Conservation (phyloP, 257 asterid genomes). For the Capsicum pubescens region DNA sequence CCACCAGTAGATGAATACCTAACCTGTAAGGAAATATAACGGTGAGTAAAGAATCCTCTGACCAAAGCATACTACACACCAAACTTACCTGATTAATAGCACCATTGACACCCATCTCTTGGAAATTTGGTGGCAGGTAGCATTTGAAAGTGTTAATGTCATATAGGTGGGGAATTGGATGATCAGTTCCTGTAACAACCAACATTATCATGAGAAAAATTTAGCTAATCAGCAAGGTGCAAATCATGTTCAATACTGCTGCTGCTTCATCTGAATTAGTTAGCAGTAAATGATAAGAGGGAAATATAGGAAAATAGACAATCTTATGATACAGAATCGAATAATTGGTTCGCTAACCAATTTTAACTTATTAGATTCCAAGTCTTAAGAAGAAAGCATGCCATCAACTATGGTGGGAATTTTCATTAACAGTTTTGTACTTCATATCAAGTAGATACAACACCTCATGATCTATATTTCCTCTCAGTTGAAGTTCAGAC, state of each 20-base stretch:
- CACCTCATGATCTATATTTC: neutral
- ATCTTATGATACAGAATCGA: neutral
- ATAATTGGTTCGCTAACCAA: slow-evolving; percentile 17
- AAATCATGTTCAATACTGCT: neutral
- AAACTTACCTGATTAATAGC: slow-evolving; percentile 77
- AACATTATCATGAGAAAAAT: slow-evolving; percentile 2
- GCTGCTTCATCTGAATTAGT: slow-evolving; percentile 20
- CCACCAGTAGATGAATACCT: slow-evolving; percentile 78
- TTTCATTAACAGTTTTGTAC: neutral
- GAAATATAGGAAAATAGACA: neutral
- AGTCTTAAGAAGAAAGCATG: neutral
- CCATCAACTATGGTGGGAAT: neutral
- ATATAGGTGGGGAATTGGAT: slow-evolving; percentile 73
- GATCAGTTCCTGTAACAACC: slow-evolving; percentile 76
- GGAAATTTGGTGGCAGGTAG: slow-evolving; percentile 69
- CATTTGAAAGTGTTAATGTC: slow-evolving; percentile 86
- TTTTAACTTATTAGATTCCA: slow-evolving; percentile 15
- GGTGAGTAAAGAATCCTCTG: neutral
- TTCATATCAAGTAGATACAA: neutral
- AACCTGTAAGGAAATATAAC: slow-evolving; percentile 49
- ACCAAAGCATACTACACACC: neutral
- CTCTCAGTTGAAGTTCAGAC: neutral
- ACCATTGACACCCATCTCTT: slow-evolving; percentile 63
- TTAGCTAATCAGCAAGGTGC: slow-evolving; percentile 6
- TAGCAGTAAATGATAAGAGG: neutral